phyloP scores from a whole-genome alignment of 2,329 filamentous ascomycete genomes.

The Colletotrichum somersetense region DNA sequence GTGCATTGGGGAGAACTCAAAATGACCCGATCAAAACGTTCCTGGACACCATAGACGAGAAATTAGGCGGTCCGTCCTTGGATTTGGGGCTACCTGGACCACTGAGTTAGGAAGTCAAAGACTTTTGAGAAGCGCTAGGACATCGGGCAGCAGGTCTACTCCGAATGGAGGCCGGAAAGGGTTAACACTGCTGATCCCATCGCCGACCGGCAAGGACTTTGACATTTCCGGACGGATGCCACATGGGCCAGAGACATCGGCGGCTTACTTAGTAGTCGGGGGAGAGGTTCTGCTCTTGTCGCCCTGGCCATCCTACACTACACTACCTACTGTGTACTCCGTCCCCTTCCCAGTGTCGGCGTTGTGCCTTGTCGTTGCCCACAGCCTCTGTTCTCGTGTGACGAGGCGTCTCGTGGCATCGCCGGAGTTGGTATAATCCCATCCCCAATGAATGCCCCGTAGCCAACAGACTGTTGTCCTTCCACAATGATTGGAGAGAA shows the following conservation, averaged over 20 bases:
- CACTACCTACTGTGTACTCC: background rate
- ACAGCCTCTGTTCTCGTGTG: slow-evolving; percentile 8
- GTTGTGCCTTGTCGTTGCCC: slow-evolving; percentile 2
- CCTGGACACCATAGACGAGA: background rate
- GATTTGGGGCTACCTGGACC: slow-evolving; percentile 13
- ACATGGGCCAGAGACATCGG: slow-evolving; percentile 30
- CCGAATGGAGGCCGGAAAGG: slow-evolving; percentile 32
- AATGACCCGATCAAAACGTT: slow-evolving; percentile 20
- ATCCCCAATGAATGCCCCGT: slow-evolving; percentile 2
- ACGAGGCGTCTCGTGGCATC: slow-evolving; percentile 27
- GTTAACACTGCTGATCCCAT: slow-evolving; percentile 12
- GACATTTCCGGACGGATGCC: slow-evolving; percentile 33
- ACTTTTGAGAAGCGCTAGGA: slow-evolving; percentile 13
- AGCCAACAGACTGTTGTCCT: background rate
- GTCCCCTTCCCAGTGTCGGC: background rate
- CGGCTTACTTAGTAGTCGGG: background rate
- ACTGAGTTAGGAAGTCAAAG: slow-evolving; percentile 25
- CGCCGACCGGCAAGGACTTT: slow-evolving; percentile 15
- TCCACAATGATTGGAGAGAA: background rate
- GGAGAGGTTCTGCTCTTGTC: background rate
- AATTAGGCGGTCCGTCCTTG: slow-evolving; percentile 6
- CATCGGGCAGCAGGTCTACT: slow-evolving; percentile 16
- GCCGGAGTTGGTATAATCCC: slow-evolving; percentile 33
- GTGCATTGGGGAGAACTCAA: background rate
- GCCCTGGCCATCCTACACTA: background rate